Conservation (phyloP, 2,329 filamentous ascomycete species). For the Fusarium foetens region DNA sequence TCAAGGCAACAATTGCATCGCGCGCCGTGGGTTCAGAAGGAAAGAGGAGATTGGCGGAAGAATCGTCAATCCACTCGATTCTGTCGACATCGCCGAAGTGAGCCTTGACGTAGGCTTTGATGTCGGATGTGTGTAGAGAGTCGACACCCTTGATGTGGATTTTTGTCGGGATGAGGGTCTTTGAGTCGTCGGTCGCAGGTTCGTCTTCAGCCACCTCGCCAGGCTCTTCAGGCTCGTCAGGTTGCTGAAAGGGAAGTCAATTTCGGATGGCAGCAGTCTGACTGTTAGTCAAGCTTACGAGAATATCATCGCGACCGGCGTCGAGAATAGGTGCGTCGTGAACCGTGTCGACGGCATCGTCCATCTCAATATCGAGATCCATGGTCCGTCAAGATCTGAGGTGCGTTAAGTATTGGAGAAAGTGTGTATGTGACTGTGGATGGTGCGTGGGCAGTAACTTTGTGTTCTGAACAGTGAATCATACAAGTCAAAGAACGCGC, state of each 20-base stretch:
- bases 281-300: constrained; percentile 44
- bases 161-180: constrained; percentile 61
- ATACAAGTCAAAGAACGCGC: neutral
- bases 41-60: constrained; percentile 88
- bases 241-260: constrained; percentile 45
- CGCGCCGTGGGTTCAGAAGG: constrained; percentile 61
- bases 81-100: constrained; percentile 70
- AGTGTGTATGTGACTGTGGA: neutral
- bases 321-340: constrained; percentile 45
- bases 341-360: constrained; percentile 61
- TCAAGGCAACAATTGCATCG: constrained; percentile 65
- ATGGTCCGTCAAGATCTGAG: constrained; percentile 53
- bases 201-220: constrained; percentile 53
- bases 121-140: constrained; percentile 80
- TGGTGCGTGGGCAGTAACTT: neutral
- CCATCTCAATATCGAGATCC: constrained; percentile 80
- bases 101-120: constrained; percentile 77
- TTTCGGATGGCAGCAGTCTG: neutral
- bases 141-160: constrained; percentile 88
- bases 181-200: constrained; percentile 41
- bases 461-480: neutral
- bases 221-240: constrained; percentile 52
- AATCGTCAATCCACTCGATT: constrained; percentile 96
- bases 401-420: neutral
- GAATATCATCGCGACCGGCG: constrained; percentile 50